These are phyloP conservation scores for Hirschfeldia incana DNA, from an alignment of 345 rosid genomes.

Conservation along the genomic window DNA sequence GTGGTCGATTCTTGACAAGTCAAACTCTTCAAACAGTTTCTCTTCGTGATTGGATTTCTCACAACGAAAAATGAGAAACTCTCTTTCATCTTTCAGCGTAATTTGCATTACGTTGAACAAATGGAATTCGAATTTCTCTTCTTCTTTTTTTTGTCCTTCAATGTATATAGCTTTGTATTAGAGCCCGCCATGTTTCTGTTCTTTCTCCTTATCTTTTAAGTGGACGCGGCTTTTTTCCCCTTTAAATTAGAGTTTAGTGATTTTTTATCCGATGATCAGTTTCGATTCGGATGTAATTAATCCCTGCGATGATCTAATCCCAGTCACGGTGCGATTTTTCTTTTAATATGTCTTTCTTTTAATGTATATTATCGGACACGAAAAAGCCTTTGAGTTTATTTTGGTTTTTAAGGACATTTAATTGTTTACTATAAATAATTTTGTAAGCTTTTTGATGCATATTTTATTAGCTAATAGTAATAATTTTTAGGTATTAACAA, in stretches of 20 bases:
- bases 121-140: conserved; percentile 7
- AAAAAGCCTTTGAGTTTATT: too few species aligned
- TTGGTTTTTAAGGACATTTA: too few species aligned
- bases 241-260: conserved; percentile 9
- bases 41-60: conserved; percentile 40
- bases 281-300: conserved; percentile 28
- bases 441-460: not conserved
- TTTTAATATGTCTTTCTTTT: too few species aligned
- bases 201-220: too few species aligned
- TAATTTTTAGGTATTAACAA: too few species aligned
- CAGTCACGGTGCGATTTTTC: conserved; percentile 31
- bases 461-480: not conserved
- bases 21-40: conserved; percentile 59
- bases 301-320: conserved; percentile 33
- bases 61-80: not conserved
- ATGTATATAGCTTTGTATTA: conserved; percentile 29
- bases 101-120: not conserved
- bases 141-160: not conserved
- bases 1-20: conserved; percentile 98
- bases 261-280: conserved; percentile 26
- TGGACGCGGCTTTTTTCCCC: conserved; percentile 30
- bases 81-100: not conserved
- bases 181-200: conserved; percentile 37
- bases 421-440: too few species aligned
- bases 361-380: too few species aligned